Evolutionary conservation across 106 monocot genomes (phyloP).

Genomic region (Allium sativum): DNA sequence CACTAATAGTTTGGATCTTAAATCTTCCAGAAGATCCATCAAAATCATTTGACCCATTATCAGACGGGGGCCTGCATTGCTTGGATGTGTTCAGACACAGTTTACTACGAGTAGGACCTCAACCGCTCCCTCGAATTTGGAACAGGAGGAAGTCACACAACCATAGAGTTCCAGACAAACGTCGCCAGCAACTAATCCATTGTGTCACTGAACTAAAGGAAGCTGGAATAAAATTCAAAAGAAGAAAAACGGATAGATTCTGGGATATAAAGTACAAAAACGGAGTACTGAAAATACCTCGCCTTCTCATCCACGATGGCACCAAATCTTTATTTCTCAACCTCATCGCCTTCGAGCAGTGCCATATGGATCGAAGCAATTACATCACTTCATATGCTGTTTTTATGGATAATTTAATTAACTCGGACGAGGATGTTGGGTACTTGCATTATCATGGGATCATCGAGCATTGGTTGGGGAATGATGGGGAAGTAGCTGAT

Average conservation of each 20-base stretch:
- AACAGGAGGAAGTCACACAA: conserved; percentile 32
- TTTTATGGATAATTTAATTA: conserved; percentile 82
- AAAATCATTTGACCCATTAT: conserved; percentile 32
- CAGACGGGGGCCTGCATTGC: conserved; percentile 45
- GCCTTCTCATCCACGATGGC: conserved; percentile 61
- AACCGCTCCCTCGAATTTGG: conserved; percentile 26
- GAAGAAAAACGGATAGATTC: conserved; percentile 45
- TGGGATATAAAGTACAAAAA: conserved; percentile 60
- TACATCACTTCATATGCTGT: conserved; percentile 67
- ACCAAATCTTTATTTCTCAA: conserved; percentile 67
- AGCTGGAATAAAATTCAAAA: conserved; percentile 51
- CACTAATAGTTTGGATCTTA: no score
- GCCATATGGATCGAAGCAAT: conserved; percentile 42
- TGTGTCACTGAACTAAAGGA: conserved; percentile 62
- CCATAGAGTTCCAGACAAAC: conserved; percentile 28
- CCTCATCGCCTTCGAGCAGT: conserved; percentile 89
- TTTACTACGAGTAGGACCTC: conserved; percentile 32
- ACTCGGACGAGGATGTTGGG: conserved; percentile 45
- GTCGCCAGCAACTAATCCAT: conserved; percentile 64
- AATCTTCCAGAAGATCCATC: neutral
- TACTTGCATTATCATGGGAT: conserved; percentile 45
- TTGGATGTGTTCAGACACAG: conserved; percentile 65
- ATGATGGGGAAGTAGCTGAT: conserved; percentile 31
- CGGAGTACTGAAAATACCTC: conserved; percentile 50
- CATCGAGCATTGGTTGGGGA: conserved; percentile 50